Evolutionary conservation across 352 stramenopile genomes (phyloP).

Genomic region (Phytopythium kandeliae): DNA sequence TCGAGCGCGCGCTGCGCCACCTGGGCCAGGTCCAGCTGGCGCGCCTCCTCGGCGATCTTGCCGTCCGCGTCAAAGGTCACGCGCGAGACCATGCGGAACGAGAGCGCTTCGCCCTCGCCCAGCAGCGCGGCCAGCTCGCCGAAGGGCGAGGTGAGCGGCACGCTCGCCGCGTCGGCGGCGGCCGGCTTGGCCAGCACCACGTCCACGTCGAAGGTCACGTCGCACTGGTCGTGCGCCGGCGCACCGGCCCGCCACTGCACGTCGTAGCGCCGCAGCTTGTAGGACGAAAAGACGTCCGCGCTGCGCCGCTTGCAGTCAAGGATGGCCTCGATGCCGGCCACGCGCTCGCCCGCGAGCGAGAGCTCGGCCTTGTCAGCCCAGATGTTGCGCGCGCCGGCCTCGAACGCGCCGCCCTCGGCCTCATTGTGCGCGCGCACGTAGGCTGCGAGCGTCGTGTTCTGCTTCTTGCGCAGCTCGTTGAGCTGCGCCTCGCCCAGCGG

Average conservation of each 20-base stretch:
- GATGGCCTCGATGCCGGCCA: constrained; percentile 53
- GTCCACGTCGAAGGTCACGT: constrained; percentile 73
- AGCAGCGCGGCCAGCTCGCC: constrained; percentile 48
- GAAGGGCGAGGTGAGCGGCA: constrained; percentile 62
- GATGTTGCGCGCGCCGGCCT: constrained; percentile 40
- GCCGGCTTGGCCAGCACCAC: constrained; percentile 43
- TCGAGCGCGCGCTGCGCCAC: constrained; percentile 46
- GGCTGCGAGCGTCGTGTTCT: constrained; percentile 64
- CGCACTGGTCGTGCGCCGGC: constrained; percentile 58
- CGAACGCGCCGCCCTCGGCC: constrained; percentile 36
- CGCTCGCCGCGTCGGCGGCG: constrained; percentile 20
- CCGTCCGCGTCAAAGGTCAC: constrained; percentile 67
- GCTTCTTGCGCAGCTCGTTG: constrained; percentile 75
- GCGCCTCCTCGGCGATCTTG: constrained; percentile 76
- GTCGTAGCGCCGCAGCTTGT: constrained; percentile 80
- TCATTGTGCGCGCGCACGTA: constrained; percentile 80
- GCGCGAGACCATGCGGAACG: constrained; percentile 73
- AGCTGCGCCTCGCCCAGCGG: constrained; percentile 49
- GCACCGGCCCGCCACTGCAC: constrained; percentile 60
- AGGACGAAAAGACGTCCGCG: constrained; percentile 59
- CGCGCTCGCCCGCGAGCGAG: constrained; percentile 44
- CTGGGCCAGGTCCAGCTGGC: constrained; percentile 59
- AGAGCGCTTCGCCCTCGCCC: constrained; percentile 40
- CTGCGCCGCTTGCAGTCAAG: constrained; percentile 56
- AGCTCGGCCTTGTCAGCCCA: constrained; percentile 69